Base-by-base conservation (phyloP, 2,329 filamentous ascomycete species). In the Aspergillus thermomutatus region DNA sequence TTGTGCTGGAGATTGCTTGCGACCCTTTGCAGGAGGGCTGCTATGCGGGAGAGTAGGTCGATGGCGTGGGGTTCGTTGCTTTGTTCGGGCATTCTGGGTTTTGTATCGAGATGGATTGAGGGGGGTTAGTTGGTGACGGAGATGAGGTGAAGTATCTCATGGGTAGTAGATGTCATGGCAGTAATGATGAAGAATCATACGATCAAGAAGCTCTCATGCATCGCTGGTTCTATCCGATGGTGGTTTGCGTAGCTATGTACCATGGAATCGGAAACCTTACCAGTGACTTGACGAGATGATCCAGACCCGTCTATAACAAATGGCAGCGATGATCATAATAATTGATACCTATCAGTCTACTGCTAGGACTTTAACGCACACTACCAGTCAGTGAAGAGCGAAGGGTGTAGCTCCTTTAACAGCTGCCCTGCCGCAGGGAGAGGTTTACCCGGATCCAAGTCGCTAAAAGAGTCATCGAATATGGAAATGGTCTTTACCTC, bases 1-100 rank as follows among this genome's bases (percentile, higher is more conserved):
- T 60, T 62, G 3, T 43, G 19, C 5, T 25, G 45, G 2, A 60
- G 52, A 17, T 62, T 62, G 21, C 25, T 54, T 41, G 41, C 56
- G 54, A 62, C 51, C 6, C 27, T 50, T 37, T 11, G 14, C 25
- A 54, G n/a, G 3, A 46, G 51, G 4, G 8, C 37, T 17, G 27
- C 50, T 3, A 54, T 8, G 21, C 21, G 40, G 9, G 25, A 9
- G 4, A 59, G 41, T 25, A 59, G 25, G n/a, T 51, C 57, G 34
- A 59, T 21, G 10, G 50, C 50, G 41, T 45, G 10, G n/a, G 21
- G 41, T n/a, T 45, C 21, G 21, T 4, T 11, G 41, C 19, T 23
- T 45, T 45, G n/a, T 21, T 58, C 2, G 31, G 31, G 7, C 31
- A 37, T 37, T 37, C 5, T 17, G 31, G n/a, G n/a, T n/a, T n/a